A percentile compares a stretch with the other conserved stretches of the same genome.
Evolutionary conservation across 306 rosid genomes (phyloP).

Genomic region (Begonia fuchsioides): DNA sequence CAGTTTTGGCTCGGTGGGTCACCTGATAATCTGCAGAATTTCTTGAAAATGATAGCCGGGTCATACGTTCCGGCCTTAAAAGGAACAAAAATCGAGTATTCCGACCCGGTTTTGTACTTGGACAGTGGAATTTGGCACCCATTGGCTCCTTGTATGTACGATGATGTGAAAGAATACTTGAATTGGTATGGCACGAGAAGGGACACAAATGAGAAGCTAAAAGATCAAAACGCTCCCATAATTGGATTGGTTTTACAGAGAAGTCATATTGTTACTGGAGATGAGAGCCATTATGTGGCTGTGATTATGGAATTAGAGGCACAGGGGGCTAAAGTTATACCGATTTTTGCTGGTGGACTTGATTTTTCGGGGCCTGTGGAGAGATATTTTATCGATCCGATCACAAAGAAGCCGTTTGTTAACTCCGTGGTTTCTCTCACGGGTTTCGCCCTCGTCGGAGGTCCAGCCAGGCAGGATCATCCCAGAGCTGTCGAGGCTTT

Average conservation of each 20-base stretch:
- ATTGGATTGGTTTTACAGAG: slow-evolving; percentile 80
- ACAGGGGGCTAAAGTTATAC: slow-evolving; percentile 87
- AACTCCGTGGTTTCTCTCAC: slow-evolving; percentile 77
- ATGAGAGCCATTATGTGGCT: slow-evolving; percentile 93
- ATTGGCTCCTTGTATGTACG: slow-evolving; percentile 95
- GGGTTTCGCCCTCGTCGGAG: slow-evolving; percentile 96
- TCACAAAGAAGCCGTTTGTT: slow-evolving; percentile 64
- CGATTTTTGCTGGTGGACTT: slow-evolving; percentile 86
- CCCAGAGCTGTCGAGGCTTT: slow-evolving; percentile 88
- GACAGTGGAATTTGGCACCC: slow-evolving; percentile 97
- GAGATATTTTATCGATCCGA: slow-evolving; percentile 64
- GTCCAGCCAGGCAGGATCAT: slow-evolving; percentile 98
- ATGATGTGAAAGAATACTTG: slow-evolving; percentile 91
- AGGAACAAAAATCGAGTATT: slow-evolving; percentile 55
- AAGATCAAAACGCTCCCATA: slow-evolving; percentile 41
- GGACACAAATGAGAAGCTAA: slow-evolving; percentile 81
- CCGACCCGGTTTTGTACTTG: slow-evolving; percentile 85
- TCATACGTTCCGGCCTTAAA: slow-evolving; percentile 74
- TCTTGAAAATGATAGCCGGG: slow-evolving; percentile 79
- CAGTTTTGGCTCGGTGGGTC: slow-evolving; percentile 99
- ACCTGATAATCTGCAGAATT: slow-evolving; percentile 78
- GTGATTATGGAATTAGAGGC: slow-evolving; percentile 97
- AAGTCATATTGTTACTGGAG: slow-evolving; percentile 97
- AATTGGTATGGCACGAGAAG: slow-evolving; percentile 91
- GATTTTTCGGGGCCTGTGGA: slow-evolving; percentile 96